Evolutionary conservation across 2,329 filamentous ascomycete genomes (phyloP).

Genomic region (Ascochyta lentis): DNA sequence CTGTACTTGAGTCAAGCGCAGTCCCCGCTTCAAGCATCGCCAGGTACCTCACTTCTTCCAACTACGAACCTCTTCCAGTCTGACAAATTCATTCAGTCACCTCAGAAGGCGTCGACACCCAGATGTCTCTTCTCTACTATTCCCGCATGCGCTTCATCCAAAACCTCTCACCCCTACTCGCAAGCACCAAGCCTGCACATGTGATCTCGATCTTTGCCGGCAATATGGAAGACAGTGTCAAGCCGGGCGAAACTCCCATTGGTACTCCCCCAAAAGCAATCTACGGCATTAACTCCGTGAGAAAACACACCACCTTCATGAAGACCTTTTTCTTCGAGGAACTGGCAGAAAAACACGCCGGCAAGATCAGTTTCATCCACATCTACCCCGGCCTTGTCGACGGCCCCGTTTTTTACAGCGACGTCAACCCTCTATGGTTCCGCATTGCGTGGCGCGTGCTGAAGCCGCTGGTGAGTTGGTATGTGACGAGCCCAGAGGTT

Average conservation of each 20-base stretch:
- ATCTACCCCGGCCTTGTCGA: constrained; percentile 45
- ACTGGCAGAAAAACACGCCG: constrained; percentile 31
- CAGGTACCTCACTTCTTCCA: constrained; percentile 58
- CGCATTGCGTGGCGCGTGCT: constrained; percentile 33
- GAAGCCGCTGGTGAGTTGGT: constrained; percentile 32
- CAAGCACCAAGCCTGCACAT: constrained; percentile 26
- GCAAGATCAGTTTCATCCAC: constrained; percentile 40
- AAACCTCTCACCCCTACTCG: constrained; percentile 46
- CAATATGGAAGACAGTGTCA: constrained; percentile 34
- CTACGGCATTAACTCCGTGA: constrained; percentile 38
- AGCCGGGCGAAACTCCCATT: constrained; percentile 35
- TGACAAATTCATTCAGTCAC: constrained; percentile 48
- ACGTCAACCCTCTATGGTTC: constrained; percentile 40
- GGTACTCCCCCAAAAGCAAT: constrained; percentile 25
- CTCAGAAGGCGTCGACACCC: constrained; percentile 47
- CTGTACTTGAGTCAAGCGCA: constrained; percentile 43
- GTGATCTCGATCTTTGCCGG: constrained; percentile 48
- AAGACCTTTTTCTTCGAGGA: constrained; percentile 40
- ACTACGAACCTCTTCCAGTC: constrained; percentile 24
- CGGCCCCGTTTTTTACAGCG: constrained; percentile 34
- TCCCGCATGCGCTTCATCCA: constrained; percentile 49
- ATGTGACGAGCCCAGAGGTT: constrained; percentile 30
- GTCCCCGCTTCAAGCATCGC: constrained; percentile 48
- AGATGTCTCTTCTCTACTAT: constrained; percentile 45
- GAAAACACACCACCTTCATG: constrained; percentile 43